These are phyloP conservation scores for Arabis alpina DNA, from an alignment of 345 rosid genomes.

Conservation along the genomic window DNA sequence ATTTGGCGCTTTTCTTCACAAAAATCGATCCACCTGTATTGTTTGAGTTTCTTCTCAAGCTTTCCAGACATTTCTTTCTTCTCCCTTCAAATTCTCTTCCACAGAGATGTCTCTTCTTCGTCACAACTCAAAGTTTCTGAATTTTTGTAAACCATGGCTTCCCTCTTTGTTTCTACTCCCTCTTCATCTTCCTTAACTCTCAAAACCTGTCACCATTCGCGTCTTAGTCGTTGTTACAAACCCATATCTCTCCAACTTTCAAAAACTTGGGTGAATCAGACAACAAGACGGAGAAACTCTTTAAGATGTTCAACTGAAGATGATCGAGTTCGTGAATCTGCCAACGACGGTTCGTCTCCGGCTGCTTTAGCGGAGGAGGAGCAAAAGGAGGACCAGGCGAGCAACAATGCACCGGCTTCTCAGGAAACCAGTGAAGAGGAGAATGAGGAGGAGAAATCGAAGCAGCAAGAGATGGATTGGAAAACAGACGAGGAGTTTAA, in stretches of 20 bases:
- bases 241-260: neutral
- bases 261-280: neutral
- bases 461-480: constrained; percentile 89
- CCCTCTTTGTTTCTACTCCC: constrained; percentile 36
- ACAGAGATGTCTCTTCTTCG: constrained; percentile 9
- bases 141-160: constrained; percentile 37
- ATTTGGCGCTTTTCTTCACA: constrained; percentile 24
- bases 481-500: constrained; percentile 93
- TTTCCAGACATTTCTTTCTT: constrained; percentile 47
- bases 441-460: constrained; percentile 46
- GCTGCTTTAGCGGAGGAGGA: constrained; percentile 53
- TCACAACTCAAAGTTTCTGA: neutral
- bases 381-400: constrained; percentile 28
- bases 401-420: constrained; percentile 32
- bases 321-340: constrained; percentile 49
- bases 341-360: constrained; percentile 42
- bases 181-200: constrained; percentile 36
- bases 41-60: constrained; percentile 49
- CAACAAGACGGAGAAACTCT: constrained; percentile 25
- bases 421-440: constrained; percentile 38
- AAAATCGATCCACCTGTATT: constrained; percentile 39
- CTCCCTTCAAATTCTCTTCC: neutral
- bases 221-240: constrained; percentile 21
- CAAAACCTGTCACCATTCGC: constrained; percentile 18
- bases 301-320: constrained; percentile 49